phyloP scores from a whole-genome alignment of 371 early-diverging fungal species.

The Mortierella sp. region DNA sequence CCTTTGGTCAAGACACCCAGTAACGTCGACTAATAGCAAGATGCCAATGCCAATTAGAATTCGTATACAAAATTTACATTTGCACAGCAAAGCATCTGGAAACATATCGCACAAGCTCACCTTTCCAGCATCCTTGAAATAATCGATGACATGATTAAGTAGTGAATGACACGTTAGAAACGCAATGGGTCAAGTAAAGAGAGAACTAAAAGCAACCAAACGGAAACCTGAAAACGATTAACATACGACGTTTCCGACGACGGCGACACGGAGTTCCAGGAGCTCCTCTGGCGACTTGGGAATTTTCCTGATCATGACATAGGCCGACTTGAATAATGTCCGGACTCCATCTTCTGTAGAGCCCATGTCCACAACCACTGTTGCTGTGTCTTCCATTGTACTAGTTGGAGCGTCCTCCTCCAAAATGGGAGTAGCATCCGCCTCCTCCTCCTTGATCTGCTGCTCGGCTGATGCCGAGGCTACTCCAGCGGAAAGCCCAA shows the following conservation, averaged over 20 bases:
- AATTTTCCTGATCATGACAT: conserved; percentile 76
- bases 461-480: conserved; percentile 5
- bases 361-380: conserved; percentile 14
- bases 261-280: conserved; percentile 88
- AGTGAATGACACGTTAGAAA: background rate
- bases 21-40: conserved; percentile 75
- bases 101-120: conserved; percentile 24
- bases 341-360: conserved; percentile 3
- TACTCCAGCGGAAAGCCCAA: background rate
- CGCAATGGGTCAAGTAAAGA: background rate
- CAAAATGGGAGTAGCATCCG: background rate
- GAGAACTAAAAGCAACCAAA: background rate
- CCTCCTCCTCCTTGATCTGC: conserved; percentile 16
- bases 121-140: conserved; percentile 69
- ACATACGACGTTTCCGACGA: conserved; percentile 90
- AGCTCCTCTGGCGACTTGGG: conserved; percentile 79
- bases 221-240: background rate
- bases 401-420: background rate
- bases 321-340: conserved; percentile 46
- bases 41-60: background rate
- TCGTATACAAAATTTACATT: background rate
- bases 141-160: background rate
- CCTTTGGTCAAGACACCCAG: conserved; percentile 93
- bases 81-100: too few species aligned
- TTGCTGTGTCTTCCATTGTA: conserved; percentile 12